Percentiles rank a stretch among this genome's conserved stretches.
Conservation (phyloP, 176 grass and related monocot species). For the Paspalum vaginatum region DNA sequence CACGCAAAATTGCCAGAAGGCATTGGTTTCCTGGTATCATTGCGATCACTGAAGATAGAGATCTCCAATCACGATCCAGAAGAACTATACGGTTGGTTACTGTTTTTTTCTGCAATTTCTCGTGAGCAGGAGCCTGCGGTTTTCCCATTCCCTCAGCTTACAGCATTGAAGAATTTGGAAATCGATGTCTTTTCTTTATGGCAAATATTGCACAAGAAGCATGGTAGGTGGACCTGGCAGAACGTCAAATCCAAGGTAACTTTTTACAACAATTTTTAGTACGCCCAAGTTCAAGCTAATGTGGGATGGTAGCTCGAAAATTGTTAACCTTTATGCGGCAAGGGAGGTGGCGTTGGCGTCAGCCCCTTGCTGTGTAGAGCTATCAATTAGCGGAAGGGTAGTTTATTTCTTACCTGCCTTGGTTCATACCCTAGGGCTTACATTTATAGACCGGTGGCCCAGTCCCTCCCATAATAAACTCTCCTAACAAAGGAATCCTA, state of each 20-base stretch:
- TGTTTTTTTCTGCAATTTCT: neutral
- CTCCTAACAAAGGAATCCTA: too few species aligned
- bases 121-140: neutral
- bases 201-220: neutral
- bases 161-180: neutral
- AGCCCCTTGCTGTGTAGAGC: too few species aligned
- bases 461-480: too few species aligned
- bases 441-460: too few species aligned
- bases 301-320: neutral
- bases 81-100: neutral
- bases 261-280: neutral
- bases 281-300: neutral
- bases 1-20: neutral
- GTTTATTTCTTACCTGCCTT: too few species aligned
- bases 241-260: neutral
- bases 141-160: neutral
- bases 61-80: neutral
- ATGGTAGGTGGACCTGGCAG: neutral
- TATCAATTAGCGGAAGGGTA: too few species aligned
- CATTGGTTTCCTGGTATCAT: neutral
- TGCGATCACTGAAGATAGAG: neutral
- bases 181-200: neutral
- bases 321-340: neutral
- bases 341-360: too few species aligned
- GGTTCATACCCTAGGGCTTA: too few species aligned